phyloP scores from a whole-genome alignment of 73 alveolate genomes.

The Paramecium octaurelia region DNA sequence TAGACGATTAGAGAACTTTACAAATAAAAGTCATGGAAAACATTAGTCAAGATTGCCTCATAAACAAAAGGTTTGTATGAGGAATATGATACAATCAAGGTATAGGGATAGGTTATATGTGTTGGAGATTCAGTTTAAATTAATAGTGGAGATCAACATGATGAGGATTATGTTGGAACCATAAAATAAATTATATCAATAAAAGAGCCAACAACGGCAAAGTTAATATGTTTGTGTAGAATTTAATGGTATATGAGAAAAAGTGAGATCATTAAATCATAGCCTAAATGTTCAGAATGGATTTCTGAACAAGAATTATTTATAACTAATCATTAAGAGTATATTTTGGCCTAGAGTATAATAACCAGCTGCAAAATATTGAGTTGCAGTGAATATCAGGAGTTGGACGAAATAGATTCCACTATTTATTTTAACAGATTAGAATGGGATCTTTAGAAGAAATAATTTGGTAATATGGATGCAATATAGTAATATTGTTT shows the following conservation, averaged over 20 bases:
- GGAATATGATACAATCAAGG: neutral
- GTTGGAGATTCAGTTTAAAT: neutral
- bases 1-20: neutral
- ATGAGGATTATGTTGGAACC: neutral
- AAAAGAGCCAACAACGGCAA: neutral
- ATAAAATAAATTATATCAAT: slow-evolving; percentile 8
- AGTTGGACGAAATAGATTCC: neutral
- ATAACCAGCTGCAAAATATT: neutral
- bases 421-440: neutral
- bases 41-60: neutral
- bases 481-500: neutral
- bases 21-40: neutral
- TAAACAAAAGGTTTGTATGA: neutral
- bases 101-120: neutral
- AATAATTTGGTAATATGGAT: neutral
- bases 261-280: neutral
- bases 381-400: neutral
- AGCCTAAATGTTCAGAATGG: neutral
- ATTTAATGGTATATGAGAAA: slow-evolving; percentile 18
- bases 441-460: neutral
- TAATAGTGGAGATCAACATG: neutral
- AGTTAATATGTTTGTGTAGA: neutral
- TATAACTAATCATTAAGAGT: neutral
- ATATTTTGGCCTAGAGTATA: neutral
- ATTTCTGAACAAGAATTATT: slow-evolving; percentile 15